Base-by-base conservation (phyloP, 768 basidiomycete species). In the Pilatotrama ljubarskyi region DNA sequence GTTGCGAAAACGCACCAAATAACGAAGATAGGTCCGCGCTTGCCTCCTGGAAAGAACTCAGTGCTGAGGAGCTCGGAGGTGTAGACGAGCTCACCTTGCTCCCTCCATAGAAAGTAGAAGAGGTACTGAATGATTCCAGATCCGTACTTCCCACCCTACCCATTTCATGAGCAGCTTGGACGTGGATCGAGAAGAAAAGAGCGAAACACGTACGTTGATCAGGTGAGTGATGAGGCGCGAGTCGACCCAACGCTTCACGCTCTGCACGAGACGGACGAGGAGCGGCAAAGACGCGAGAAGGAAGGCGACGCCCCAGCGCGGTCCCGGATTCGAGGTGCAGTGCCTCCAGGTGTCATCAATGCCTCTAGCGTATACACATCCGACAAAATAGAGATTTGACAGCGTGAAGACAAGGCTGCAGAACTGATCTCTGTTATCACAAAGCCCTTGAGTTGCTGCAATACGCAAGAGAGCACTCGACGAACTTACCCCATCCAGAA, bases 111-210 rank as follows among this genome's bases (percentile, higher is more conserved):
- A 61, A 78, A 91, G 72, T 93, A 97, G 58, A 84, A 80, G 8
- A 88, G 65, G 66, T 84, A 85, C 54, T 78, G 80, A 8, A 87
- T 42, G 8, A 96, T 85, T 1, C 88, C 88, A 51, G 78, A 74
- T 3, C 75, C 78, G 65, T 95, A 97, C 74, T 95, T 95, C 2
- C 93, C 94, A 9, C 84, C 94, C 94, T 95, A n/a, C n/a, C n/a
- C n/a, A n/a, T n/a, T n/a, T n/a, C n/a, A n/a, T n/a, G n/a, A n/a
- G n/a, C n/a, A n/a, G n/a, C n/a, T n/a, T n/a, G n/a, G n/a, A n/a
- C n/a, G n/a, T n/a, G n/a, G n/a, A n/a, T n/a, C n/a, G n/a, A n/a
- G n/a, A n/a, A n/a, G n/a, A n/a, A n/a, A n/a, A n/a, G n/a, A n/a
- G n/a, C n/a, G n/a, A n/a, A n/a, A n/a, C n/a, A 70, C 84, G 54